Conservation (phyloP, 768 basidiomycete species). For the Podaxis sp. region DNA sequence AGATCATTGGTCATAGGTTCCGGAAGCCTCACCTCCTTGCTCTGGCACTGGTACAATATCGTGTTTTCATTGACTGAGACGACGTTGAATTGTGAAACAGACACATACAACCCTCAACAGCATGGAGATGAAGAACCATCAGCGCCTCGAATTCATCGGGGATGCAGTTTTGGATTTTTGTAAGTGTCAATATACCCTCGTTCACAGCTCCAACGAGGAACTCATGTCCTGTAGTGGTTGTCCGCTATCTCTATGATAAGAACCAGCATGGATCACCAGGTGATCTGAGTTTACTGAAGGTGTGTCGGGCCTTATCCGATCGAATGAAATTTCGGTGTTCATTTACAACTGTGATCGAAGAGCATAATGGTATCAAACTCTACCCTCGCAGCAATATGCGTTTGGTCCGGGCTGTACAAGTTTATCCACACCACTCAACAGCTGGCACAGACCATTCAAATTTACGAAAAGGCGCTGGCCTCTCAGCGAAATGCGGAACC, state of each 20-base stretch:
- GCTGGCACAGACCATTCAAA: conserved; percentile 48
- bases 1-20: conserved; percentile 64
- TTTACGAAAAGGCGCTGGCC: conserved; percentile 52
- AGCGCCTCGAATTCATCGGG: conserved; percentile 82
- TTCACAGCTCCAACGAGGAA: conserved; percentile 9
- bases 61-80: neutral
- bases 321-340: conserved; percentile 8
- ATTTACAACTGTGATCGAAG: conserved; percentile 36
- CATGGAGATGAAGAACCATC: conserved; percentile 59
- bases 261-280: conserved; percentile 70
- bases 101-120: conserved; percentile 66
- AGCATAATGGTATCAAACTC: conserved; percentile 86
- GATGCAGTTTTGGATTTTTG: conserved; percentile 85
- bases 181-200: conserved; percentile 34
- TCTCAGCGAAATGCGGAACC: conserved; percentile 49
- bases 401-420: conserved; percentile 64
- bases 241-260: conserved; percentile 66
- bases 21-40: conserved; percentile 60
- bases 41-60: conserved; percentile 64
- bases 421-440: conserved; percentile 59
- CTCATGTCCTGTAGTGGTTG: conserved; percentile 53
- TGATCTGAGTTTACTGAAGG: conserved; percentile 79
- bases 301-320: conserved; percentile 22
- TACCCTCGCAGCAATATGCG: conserved; percentile 73
- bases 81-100: conserved; percentile 39